These are phyloP conservation scores for Yamadazyma endophytica DNA, from an alignment of 805 yeast genomes.

Conservation along the genomic window DNA sequence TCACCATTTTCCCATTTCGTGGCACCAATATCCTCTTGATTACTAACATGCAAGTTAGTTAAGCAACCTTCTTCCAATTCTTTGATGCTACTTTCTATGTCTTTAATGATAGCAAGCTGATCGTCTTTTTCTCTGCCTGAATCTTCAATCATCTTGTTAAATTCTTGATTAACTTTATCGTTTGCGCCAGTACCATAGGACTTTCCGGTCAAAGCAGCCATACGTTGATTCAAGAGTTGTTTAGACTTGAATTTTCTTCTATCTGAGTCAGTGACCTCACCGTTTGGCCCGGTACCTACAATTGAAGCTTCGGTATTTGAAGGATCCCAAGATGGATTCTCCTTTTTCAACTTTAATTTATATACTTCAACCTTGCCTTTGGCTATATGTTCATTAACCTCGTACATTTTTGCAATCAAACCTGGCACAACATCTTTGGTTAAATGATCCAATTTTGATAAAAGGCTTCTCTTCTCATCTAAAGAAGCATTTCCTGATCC, in stretches of 20 bases:
- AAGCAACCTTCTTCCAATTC: conserved; percentile 53
- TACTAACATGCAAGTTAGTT: conserved; percentile 35
- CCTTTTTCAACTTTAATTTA: conserved; percentile 50
- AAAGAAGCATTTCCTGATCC: conserved; percentile 28
- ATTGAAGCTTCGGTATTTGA: conserved; percentile 35
- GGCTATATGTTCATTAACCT: conserved; percentile 66
- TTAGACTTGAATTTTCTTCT: conserved; percentile 75
- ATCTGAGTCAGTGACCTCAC: conserved; percentile 80
- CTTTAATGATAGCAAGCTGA: conserved; percentile 60
- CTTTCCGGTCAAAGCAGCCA: conserved; percentile 91
- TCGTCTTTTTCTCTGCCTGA: conserved; percentile 52
- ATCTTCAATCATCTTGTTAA: conserved; percentile 48
- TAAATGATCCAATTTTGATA: conserved; percentile 54
- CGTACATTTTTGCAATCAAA: conserved; percentile 58
- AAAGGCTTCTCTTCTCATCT: conserved; percentile 47
- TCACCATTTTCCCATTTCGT: conserved; percentile 79
- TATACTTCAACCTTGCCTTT: conserved; percentile 61
- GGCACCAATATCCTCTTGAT: conserved; percentile 46
- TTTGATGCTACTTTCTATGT: conserved; percentile 67
- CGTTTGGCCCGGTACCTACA: conserved; percentile 82
- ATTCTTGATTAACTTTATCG: conserved; percentile 51
- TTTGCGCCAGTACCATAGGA: conserved; percentile 31
- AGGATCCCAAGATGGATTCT: conserved; percentile 61
- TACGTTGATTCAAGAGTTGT: conserved; percentile 74
- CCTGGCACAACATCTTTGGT: conserved; percentile 67